A percentile compares a stretch with the other conserved stretches of the same genome.
Evolutionary conservation across 495 filamentous ascomycete species (phyloP).

Genomic region (Collariella sp.): DNA sequence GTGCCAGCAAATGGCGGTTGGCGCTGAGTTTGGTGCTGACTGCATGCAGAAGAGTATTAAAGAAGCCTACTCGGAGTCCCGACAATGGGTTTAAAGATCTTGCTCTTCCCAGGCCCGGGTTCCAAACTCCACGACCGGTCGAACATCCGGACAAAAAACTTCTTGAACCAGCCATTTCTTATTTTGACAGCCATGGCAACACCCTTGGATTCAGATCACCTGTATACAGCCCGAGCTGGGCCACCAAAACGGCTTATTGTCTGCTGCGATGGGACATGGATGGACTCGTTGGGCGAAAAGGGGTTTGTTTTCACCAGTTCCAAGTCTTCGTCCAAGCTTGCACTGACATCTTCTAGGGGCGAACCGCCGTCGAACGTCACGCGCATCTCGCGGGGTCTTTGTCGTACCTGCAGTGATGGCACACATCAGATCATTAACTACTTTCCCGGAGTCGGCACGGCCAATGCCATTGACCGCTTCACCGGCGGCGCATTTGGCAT

Average conservation of each 20-base stretch:
- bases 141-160: too few relatives aligned
- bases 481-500: slow-evolving; percentile 41
- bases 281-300: slow-evolving; percentile 28
- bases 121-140: too few relatives aligned
- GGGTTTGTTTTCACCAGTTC: slow-evolving; percentile 9
- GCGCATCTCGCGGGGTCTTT: slow-evolving; percentile 31
- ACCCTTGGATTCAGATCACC: slow-evolving; percentile 1
- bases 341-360: slow-evolving; percentile 8
- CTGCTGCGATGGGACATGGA: slow-evolving; percentile 34
- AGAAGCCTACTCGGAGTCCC: not conserved
- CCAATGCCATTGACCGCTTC: slow-evolving; percentile 36
- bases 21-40: not conserved
- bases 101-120: not conserved
- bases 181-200: slow-evolving; percentile 13
- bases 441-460: slow-evolving; percentile 38
- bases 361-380: slow-evolving; percentile 41
- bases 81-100: not conserved
- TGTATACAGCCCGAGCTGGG: not conserved
- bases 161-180: too few relatives aligned
- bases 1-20: not conserved
- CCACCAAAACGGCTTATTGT: slow-evolving; percentile 25
- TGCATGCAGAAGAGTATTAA: slow-evolving; percentile 1
- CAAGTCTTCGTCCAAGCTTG: not conserved
- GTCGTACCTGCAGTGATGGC: slow-evolving; percentile 25
- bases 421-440: slow-evolving; percentile 39